Conservation (phyloP, 2,329 filamentous ascomycete species). For the Penicillium sp. region DNA sequence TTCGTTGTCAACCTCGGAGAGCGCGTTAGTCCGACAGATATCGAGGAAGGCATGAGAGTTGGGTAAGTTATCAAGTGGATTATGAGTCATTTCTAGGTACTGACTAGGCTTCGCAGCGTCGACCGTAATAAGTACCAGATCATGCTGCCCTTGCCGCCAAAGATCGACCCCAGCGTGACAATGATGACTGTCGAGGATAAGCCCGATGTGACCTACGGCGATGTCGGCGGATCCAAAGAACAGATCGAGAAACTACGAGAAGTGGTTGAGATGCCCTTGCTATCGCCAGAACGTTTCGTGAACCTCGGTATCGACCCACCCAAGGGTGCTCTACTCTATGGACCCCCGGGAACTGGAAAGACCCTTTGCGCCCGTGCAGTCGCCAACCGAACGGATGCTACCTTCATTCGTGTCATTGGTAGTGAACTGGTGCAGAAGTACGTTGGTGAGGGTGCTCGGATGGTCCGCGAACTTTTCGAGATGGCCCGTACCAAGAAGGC, state of each 20-base stretch:
- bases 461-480: constrained; percentile 97
- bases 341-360: constrained; percentile 96
- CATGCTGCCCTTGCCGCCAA: constrained; percentile 85
- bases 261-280: constrained; percentile 94
- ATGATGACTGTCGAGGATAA: constrained; percentile 99
- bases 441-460: constrained; percentile 92
- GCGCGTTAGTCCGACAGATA: constrained; percentile 93
- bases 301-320: constrained; percentile 98
- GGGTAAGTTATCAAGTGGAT: constrained; percentile 46
- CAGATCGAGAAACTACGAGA: constrained; percentile 98
- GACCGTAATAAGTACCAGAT: constrained; percentile 99
- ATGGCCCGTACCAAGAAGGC: constrained; percentile 99
- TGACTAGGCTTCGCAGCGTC: constrained; percentile 48
- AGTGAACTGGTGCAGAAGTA: constrained; percentile 98
- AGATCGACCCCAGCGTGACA: constrained; percentile 97
- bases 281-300: constrained; percentile 94
- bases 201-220: constrained; percentile 96
- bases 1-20: constrained; percentile 97
- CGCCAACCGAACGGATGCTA: constrained; percentile 94
- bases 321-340: constrained; percentile 93
- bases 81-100: neutral
- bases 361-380: constrained; percentile 95
- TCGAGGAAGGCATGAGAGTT: constrained; percentile 97
- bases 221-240: constrained; percentile 98
- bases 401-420: constrained; percentile 96